A percentile compares a stretch with the other conserved stretches of the same genome.
Evolutionary conservation across 2,329 filamentous ascomycete genomes (phyloP).

Genomic region (Ophiostoma himal-ulmi): DNA sequence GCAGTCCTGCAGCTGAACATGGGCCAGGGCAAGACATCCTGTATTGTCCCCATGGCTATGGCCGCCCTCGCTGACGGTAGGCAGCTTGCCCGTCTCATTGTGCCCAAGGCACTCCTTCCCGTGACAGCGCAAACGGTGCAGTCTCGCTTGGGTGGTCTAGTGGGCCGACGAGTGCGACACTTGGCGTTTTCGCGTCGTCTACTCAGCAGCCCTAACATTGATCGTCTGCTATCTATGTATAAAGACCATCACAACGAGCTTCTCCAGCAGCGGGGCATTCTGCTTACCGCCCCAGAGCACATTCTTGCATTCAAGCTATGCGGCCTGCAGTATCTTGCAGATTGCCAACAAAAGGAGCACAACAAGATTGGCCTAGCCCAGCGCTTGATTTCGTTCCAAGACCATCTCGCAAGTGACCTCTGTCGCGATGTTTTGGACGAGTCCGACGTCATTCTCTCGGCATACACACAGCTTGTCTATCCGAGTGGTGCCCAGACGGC

Average conservation of each 20-base stretch:
- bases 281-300: conserved; percentile 59
- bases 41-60: conserved; percentile 49
- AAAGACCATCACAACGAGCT: conserved; percentile 34
- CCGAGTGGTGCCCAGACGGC: conserved; percentile 44
- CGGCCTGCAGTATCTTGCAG: conserved; percentile 51
- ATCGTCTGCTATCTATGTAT: not conserved
- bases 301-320: conserved; percentile 60
- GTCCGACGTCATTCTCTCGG: conserved; percentile 50
- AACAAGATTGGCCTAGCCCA: conserved; percentile 32
- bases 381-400: conserved; percentile 47
- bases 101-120: conserved; percentile 50
- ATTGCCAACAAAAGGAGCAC: conserved; percentile 30
- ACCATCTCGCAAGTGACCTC: conserved; percentile 40
- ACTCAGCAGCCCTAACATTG: conserved; percentile 28
- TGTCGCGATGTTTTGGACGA: conserved; percentile 62
- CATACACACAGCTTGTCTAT: conserved; percentile 53
- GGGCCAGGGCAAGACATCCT: conserved; percentile 56
- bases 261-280: conserved; percentile 43
- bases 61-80: conserved; percentile 41
- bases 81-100: conserved; percentile 48
- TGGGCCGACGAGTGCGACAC: conserved; percentile 49
- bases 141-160: conserved; percentile 48
- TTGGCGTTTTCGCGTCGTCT: conserved; percentile 54
- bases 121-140: conserved; percentile 55
- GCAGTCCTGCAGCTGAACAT: conserved; percentile 62